Evolutionary conservation across 192 early-diverging fungal genomes (phyloP).

Genomic region (Dimargaris xerosporica): DNA sequence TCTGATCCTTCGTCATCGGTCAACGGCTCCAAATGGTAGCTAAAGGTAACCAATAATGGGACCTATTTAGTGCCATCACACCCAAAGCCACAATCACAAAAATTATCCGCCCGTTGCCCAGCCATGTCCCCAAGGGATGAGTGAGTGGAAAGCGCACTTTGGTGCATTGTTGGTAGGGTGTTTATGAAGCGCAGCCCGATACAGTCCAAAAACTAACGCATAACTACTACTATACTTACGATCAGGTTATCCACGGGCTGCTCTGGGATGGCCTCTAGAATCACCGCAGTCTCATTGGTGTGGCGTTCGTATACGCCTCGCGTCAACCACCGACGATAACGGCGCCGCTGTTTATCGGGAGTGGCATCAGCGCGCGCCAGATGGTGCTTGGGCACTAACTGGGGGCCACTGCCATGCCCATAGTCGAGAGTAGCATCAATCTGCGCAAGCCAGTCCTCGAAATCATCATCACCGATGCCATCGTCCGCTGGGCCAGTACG

Average conservation of each 20-base stretch:
- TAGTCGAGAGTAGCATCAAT: too few species aligned
- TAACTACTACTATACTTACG: too few species aligned
- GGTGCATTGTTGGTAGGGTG: too few species aligned
- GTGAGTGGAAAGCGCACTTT: too few species aligned
- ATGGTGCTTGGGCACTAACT: not conserved
- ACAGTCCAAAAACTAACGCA: too few species aligned
- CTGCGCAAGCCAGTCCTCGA: conserved; percentile 4
- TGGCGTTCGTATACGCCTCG: conserved; percentile 22
- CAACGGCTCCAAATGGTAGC: conserved; percentile 11
- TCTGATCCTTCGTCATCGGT: conserved; percentile 2
- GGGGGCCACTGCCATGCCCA: not conserved
- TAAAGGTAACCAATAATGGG: conserved; percentile 23
- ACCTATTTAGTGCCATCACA: too few species aligned
- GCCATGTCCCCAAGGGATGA: too few species aligned
- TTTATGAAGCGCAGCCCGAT: too few species aligned
- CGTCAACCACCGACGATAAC: not conserved
- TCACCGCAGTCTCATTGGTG: conserved; percentile 25
- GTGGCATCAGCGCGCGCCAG: not conserved
- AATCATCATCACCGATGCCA: not conserved
- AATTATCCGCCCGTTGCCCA: too few species aligned
- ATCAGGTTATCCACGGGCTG: conserved; percentile 12
- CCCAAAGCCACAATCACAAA: too few species aligned
- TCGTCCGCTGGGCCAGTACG: conserved; percentile 1
- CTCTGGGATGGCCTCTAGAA: conserved; percentile 20
- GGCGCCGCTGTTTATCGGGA: not conserved